A percentile compares a stretch with the other conserved stretches of the same genome.
phyloP scores from a whole-genome alignment of 345 rosid genomes.

The Populus davidiana region DNA sequence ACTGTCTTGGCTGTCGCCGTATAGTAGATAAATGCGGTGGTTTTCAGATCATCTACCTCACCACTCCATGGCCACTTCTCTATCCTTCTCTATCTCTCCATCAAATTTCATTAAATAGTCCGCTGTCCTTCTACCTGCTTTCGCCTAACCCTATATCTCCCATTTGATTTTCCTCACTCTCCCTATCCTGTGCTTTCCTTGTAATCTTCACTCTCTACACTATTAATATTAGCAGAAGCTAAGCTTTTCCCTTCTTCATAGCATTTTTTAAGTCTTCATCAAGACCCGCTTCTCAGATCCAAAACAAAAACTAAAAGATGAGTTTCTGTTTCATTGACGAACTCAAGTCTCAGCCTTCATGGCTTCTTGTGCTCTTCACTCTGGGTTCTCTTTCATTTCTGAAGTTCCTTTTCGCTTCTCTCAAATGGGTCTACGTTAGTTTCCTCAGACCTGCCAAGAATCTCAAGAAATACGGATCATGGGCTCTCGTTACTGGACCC shows the following conservation, averaged over 20 bases:
- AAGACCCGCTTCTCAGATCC: constrained; percentile 20
- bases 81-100: not conserved
- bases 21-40: constrained; percentile 49
- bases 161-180: not conserved
- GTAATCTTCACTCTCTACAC: not conserved
- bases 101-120: constrained; percentile 1
- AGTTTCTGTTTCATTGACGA: constrained; percentile 41
- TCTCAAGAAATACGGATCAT: constrained; percentile 83
- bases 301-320: constrained; percentile 29
- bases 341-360: constrained; percentile 65
- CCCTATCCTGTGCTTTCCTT: not conserved
- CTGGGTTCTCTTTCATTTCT: constrained; percentile 58
- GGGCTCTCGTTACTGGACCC: constrained; percentile 93
- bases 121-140: not conserved
- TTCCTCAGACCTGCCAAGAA: constrained; percentile 84
- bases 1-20: not conserved
- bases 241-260: not conserved
- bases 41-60: constrained; percentile 66
- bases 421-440: constrained; percentile 69
- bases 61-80: constrained; percentile 24
- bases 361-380: constrained; percentile 49
- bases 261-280: not conserved
- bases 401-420: constrained; percentile 38
- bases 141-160: not conserved
- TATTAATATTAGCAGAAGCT: not conserved